Percentiles rank a stretch among this genome's conserved stretches.
Conservation (phyloP, 257 asterid species). For the Thymus quinquecostatus region DNA sequence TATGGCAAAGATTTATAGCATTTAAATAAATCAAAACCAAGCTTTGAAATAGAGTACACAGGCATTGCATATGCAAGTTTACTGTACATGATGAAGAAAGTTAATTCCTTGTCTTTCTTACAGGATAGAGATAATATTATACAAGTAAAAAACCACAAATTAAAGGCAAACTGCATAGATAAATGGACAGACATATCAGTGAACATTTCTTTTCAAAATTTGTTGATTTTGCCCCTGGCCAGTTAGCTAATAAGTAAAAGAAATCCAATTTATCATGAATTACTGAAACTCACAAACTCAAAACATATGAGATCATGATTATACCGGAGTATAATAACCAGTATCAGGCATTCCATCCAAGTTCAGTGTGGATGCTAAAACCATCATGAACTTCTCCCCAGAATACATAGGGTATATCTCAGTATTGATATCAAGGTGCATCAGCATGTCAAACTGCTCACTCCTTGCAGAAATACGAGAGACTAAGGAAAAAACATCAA, state of each 20-base stretch:
- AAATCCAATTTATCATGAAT: not conserved
- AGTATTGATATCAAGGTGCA: slow-evolving; percentile 78
- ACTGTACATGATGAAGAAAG: not conserved
- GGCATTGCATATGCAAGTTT: not conserved
- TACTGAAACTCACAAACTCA: slow-evolving; percentile 14
- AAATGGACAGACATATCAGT: not conserved
- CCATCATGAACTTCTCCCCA: slow-evolving; percentile 90
- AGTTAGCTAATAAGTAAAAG: not conserved
- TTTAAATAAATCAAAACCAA: not conserved
- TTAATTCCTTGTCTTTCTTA: not conserved
- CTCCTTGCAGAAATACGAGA: slow-evolving; percentile 82
- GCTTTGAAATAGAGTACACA: not conserved
- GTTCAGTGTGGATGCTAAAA: slow-evolving; percentile 85
- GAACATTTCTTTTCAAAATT: not conserved
- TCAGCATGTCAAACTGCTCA: slow-evolving; percentile 80
- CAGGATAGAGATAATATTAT: not conserved
- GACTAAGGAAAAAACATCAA: slow-evolving; percentile 37
- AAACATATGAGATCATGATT: slow-evolving; percentile 11
- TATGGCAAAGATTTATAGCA: not conserved
- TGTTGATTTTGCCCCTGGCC: not conserved
- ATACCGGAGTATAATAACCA: slow-evolving; percentile 83
- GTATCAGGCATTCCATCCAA: slow-evolving; percentile 93
- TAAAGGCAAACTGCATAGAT: not conserved
- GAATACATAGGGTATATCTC: slow-evolving; percentile 74
- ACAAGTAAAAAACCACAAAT: not conserved